These are phyloP conservation scores for Ustanciosporium gigantosporum DNA, from an alignment of 1,284 basidiomycete species.

Conservation along the genomic window DNA sequence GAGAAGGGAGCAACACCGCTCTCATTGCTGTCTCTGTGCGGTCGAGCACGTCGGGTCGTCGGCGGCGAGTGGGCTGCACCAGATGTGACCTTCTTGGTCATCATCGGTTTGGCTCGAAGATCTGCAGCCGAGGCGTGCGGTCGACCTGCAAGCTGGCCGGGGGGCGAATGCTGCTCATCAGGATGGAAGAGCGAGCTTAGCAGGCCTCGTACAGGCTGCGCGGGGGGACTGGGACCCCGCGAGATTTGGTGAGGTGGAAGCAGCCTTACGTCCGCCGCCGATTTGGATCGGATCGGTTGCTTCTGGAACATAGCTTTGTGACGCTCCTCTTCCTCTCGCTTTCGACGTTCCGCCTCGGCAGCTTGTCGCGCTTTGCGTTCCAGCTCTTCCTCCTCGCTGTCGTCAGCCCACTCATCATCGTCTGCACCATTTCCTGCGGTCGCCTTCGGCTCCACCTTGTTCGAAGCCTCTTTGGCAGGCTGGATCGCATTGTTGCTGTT, in stretches of 20 bases:
- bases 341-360: slow-evolving; percentile 59
- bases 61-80: slow-evolving; percentile 20
- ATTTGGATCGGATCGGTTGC: slow-evolving; percentile 66
- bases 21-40: slow-evolving; percentile 25
- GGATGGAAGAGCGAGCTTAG: slow-evolving; percentile 58
- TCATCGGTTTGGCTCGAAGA: slow-evolving; percentile 20
- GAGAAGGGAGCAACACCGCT: slow-evolving; percentile 16
- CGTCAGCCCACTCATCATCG: slow-evolving; percentile 59
- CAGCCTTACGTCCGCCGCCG: slow-evolving; percentile 51
- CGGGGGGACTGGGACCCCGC: slow-evolving; percentile 17
- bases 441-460: too few species aligned
- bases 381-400: slow-evolving; percentile 58
- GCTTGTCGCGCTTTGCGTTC: slow-evolving; percentile 52
- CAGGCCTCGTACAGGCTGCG: slow-evolving; percentile 47
- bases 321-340: slow-evolving; percentile 69
- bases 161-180: slow-evolving; percentile 50
- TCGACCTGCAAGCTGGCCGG: slow-evolving; percentile 45
- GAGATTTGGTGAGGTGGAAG: slow-evolving; percentile 9
- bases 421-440: slow-evolving; percentile 14
- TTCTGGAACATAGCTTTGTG: slow-evolving; percentile 78
- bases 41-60: slow-evolving; percentile 12
- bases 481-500: background rate
- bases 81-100: background rate
- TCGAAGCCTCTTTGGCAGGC: background rate
- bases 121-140: slow-evolving; percentile 52